Conservation (phyloP, 2,329 filamentous ascomycete species). For the Colletotrichum scovillei region DNA sequence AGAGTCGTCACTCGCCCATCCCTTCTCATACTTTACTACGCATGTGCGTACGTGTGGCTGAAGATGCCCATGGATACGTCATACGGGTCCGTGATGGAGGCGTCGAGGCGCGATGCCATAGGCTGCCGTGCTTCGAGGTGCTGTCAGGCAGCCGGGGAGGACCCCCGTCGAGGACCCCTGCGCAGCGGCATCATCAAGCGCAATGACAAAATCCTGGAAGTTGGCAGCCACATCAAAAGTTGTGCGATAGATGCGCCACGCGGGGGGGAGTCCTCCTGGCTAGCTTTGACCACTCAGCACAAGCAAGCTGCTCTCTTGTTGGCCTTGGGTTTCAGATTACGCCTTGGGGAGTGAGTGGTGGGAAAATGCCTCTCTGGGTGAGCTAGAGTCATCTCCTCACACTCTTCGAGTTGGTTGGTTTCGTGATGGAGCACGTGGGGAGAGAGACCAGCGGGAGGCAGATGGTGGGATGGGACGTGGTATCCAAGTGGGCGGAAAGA, state of each 20-base stretch:
- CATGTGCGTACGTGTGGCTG: conserved; percentile 30
- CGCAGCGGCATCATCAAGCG: conserved; percentile 18
- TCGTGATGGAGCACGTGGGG: conserved; percentile 11
- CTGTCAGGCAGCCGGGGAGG: conserved; percentile 6
- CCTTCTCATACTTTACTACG: conserved; percentile 3
- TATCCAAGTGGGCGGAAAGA: background rate
- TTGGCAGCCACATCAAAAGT: conserved; percentile 31
- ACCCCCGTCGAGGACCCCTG: conserved; percentile 29
- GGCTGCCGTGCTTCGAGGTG: conserved; percentile 3
- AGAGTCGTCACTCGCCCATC: conserved; percentile 32
- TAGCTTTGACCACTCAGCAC: background rate
- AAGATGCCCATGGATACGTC: conserved; percentile 31
- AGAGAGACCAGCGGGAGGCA: background rate
- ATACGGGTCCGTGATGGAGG: conserved; percentile 34
- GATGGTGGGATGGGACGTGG: background rate
- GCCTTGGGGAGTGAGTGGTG: background rate
- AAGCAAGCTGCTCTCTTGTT: background rate
- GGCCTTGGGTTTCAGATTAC: background rate
- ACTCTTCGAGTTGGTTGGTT: background rate
- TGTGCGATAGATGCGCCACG: conserved; percentile 18
- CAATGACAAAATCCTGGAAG: conserved; percentile 29
- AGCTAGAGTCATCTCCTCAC: background rate
- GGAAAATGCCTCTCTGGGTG: background rate
- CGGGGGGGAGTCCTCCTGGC: background rate
- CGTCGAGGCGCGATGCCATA: conserved; percentile 28